A percentile compares a stretch with the other conserved stretches of the same genome.
phyloP scores from a whole-genome alignment of 306 rosid species.

The Quercus berberidifolia region DNA sequence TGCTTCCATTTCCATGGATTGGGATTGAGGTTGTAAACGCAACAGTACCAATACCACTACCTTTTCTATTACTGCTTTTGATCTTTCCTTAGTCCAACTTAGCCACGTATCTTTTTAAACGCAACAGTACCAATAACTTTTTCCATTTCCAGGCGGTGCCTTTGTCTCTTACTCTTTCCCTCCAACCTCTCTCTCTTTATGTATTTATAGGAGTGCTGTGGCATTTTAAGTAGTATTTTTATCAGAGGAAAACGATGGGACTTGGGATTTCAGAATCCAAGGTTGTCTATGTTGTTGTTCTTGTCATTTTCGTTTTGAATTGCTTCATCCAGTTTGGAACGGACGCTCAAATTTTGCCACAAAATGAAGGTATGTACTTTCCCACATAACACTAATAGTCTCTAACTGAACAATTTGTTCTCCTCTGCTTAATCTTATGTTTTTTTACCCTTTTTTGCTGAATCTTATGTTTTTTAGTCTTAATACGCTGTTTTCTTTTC shows the following conservation, averaged over 20 bases:
- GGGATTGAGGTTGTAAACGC: too few species aligned
- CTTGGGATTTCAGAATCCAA: constrained; percentile 27
- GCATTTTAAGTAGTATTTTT: neutral
- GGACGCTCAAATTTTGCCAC: constrained; percentile 58
- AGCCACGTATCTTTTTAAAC: neutral
- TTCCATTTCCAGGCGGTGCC: neutral
- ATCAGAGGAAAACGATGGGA: constrained; percentile 13
- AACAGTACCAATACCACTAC: too few species aligned
- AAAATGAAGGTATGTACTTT: constrained; percentile 55
- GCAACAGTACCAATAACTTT: too few species aligned
- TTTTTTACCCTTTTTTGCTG: too few species aligned
- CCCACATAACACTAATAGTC: neutral
- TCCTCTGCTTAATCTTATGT: too few species aligned
- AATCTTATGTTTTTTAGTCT: too few species aligned
- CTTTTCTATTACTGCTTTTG: too few species aligned
- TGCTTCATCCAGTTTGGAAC: constrained; percentile 43
- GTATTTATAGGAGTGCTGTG: neutral
- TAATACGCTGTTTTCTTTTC: too few species aligned
- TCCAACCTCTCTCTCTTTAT: neutral
- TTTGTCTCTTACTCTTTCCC: neutral
- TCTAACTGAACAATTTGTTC: neutral
- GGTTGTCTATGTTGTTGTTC: constrained; percentile 21
- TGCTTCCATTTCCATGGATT: too few species aligned
- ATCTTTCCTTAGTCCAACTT: too few species aligned
- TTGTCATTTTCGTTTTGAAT: constrained; percentile 28